A percentile compares a stretch with the other conserved stretches of the same genome.
phyloP scores from a whole-genome alignment of 768 basidiomycete genomes.

The Suillus placidus region DNA sequence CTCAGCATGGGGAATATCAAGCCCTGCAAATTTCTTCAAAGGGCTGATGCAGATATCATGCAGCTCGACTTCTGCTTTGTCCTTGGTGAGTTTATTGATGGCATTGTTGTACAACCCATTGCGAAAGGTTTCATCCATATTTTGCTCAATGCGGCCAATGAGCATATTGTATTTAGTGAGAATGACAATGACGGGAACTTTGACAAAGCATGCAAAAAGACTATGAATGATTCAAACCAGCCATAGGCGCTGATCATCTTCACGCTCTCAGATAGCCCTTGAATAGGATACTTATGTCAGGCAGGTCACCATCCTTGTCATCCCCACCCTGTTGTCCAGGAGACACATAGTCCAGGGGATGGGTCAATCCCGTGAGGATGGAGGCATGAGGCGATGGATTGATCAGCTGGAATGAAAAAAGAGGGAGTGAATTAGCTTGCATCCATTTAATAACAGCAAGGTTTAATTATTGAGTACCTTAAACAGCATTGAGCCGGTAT shows the following conservation, averaged over 20 bases:
- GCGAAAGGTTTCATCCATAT: no score
- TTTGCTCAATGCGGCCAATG: no score
- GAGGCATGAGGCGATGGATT: slow-evolving; percentile 72
- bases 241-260: slow-evolving; percentile 86
- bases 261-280: slow-evolving; percentile 74
- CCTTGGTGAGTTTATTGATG: no score
- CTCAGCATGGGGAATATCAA: no score
- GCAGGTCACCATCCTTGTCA: slow-evolving; percentile 42
- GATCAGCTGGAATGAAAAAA: slow-evolving; percentile 47
- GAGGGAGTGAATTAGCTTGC: slow-evolving; percentile 5
- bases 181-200: no score
- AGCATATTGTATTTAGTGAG: no score
- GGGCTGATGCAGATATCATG: no score
- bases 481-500: slow-evolving; percentile 59
- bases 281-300: slow-evolving; percentile 80
- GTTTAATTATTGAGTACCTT: slow-evolving; percentile 48
- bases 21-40: no score
- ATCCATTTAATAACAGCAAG: background rate
- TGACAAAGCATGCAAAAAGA: no score
- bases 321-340: slow-evolving; percentile 8
- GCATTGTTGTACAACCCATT: no score
- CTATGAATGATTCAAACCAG: slow-evolving; percentile 80
- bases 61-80: no score
- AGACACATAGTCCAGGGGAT: slow-evolving; percentile 52
- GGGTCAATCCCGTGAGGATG: slow-evolving; percentile 59